A percentile compares a stretch with the other conserved stretches of the same genome.
These are phyloP conservation scores for Neurospora pannonica DNA, from an alignment of 495 filamentous ascomycete species.

Conservation along the genomic window DNA sequence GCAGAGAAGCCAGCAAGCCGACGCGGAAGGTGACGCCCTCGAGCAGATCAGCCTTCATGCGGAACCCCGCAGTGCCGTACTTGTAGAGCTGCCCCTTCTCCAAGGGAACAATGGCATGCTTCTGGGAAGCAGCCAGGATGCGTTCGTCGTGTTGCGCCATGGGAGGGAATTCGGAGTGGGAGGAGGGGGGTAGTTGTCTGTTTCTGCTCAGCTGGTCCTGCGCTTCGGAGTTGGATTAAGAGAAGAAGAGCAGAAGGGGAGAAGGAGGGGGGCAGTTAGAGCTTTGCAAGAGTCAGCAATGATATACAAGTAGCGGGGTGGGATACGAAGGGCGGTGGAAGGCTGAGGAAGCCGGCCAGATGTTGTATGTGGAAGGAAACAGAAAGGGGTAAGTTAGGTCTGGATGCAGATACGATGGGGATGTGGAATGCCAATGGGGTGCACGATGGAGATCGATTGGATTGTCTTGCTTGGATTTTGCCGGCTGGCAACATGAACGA, in stretches of 20 bases:
- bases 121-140: constrained; percentile 52
- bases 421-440: not conserved
- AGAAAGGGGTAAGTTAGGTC: not conserved
- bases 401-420: not conserved
- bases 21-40: constrained; percentile 88
- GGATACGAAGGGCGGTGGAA: not conserved
- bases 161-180: constrained; percentile 5
- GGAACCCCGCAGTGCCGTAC: constrained; percentile 88
- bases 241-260: not conserved
- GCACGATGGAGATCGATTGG: not conserved
- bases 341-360: not conserved
- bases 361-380: not conserved
- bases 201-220: not conserved
- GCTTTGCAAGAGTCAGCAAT: not conserved
- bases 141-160: constrained; percentile 21
- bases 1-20: constrained; percentile 79
- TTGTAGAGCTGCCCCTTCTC: constrained; percentile 55
- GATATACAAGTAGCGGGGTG: not conserved
- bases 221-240: not conserved
- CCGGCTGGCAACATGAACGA: not conserved
- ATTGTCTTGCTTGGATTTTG: not conserved
- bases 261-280: not conserved
- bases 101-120: constrained; percentile 59
- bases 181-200: not conserved
- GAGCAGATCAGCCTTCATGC: constrained; percentile 55